A percentile compares a stretch with the other conserved stretches of the same genome.
Evolutionary conservation across 768 basidiomycete species (phyloP).

Genomic region (Kwoniella botswanensis): DNA sequence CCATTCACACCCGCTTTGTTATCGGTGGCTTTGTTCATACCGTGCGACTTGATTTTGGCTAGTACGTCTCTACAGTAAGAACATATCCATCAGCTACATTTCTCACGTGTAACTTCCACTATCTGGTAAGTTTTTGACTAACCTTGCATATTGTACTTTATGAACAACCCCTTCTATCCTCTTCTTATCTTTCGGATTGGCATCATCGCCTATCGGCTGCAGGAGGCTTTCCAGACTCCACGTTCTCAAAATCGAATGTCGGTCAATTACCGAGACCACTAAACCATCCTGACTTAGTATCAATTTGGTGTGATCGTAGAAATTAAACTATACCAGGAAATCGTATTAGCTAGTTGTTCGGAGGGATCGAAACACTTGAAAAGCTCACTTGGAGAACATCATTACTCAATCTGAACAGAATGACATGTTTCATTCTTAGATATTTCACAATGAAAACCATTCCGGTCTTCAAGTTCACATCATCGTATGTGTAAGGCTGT

Average conservation of each 20-base stretch:
- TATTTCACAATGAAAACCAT: slow-evolving; percentile 98
- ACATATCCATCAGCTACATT: neutral
- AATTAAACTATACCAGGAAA: slow-evolving; percentile 78
- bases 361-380: neutral
- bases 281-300: slow-evolving; percentile 81
- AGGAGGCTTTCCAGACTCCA: slow-evolving; percentile 76
- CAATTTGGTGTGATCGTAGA: slow-evolving; percentile 95
- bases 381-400: slow-evolving; percentile 84
- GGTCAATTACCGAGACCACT: slow-evolving; percentile 87
- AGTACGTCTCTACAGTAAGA: slow-evolving; percentile 29
- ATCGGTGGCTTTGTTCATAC: neutral
- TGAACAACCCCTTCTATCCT: slow-evolving; percentile 46
- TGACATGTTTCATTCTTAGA: slow-evolving; percentile 93
- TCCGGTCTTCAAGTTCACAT: slow-evolving; percentile 70
- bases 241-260: slow-evolving; percentile 76
- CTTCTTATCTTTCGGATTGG: slow-evolving; percentile 35
- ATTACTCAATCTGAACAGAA: slow-evolving; percentile 94
- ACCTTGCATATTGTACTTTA: slow-evolving; percentile 48
- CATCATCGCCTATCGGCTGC: slow-evolving; percentile 42
- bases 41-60: slow-evolving; percentile 31
- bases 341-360: neutral
- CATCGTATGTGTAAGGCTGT: slow-evolving; percentile 79
- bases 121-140: slow-evolving; percentile 5
- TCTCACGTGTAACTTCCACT: neutral
- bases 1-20: slow-evolving; percentile 2